Conservation (phyloP, 306 rosid species). For the Bauhinia variegata region DNA sequence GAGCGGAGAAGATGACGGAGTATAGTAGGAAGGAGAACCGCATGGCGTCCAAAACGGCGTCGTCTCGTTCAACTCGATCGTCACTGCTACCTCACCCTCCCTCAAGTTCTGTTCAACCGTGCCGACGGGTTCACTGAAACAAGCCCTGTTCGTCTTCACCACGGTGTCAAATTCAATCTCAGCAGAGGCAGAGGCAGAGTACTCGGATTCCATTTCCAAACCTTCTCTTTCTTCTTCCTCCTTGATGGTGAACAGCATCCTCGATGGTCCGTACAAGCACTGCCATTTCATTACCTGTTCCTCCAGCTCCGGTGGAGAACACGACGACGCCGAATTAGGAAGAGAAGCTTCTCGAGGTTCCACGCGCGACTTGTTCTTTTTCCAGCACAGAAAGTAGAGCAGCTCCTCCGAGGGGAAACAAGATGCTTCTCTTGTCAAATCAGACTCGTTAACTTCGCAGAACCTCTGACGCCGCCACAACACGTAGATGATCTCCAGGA, state of each 20-base stretch:
- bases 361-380: constrained; percentile 29
- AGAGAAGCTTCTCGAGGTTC: constrained; percentile 44
- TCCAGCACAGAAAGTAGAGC: constrained; percentile 1
- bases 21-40: constrained; percentile 47
- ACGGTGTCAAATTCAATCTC: constrained; percentile 6
- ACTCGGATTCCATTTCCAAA: constrained; percentile 44
- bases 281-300: constrained; percentile 44
- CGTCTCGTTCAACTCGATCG: constrained; percentile 34
- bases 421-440: background rate
- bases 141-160: constrained; percentile 14
- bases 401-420: background rate
- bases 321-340: constrained; percentile 5
- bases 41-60: constrained; percentile 57
- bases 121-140: background rate
- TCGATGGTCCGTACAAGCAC: constrained; percentile 36
- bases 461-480: constrained; percentile 39
- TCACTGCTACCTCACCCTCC: constrained; percentile 23
- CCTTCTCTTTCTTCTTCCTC: constrained; percentile 60
- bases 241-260: constrained; percentile 50
- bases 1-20: constrained; percentile 48
- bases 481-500: constrained; percentile 41
- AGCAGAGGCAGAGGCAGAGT: background rate
- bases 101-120: background rate
- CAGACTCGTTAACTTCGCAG: constrained; percentile 18
- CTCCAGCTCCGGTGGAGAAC: constrained; percentile 40